Base-by-base conservation (phyloP, 2,329 filamentous ascomycete species). In the Nemania serpens region DNA sequence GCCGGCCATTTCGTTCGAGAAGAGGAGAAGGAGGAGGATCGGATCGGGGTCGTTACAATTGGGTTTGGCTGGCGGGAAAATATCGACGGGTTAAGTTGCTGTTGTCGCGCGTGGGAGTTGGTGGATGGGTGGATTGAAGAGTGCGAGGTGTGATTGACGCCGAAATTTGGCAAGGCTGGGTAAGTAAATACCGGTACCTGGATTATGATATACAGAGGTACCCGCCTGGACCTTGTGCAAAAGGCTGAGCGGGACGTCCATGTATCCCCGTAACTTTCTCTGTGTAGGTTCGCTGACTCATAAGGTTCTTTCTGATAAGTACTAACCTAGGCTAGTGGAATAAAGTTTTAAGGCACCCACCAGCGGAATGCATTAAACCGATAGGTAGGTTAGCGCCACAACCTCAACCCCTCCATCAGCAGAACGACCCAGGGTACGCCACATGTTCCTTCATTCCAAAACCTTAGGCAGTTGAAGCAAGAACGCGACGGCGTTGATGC, bases 1-100 rank as follows among this genome's bases (percentile, higher is more conserved):
- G 72, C 84, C 84, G 69, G 82, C 83, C 84, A 87, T 87, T 60
- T 68, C 77, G 69, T 58, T 36, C 13, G 47, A 29, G 34, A 18
- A 12, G 17, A 22, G 17, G 3, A 25, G 34, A 15, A 10, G 20
- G 18, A 13, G 1, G 5, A n/a, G n/a, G 25, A 41, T 18, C 39
- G 22, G 9, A 17, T 42, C 11, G 37, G 17, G 7, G 25, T 29
- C 25, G 25, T n/a, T n/a, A n/a, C n/a, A n/a, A n/a, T n/a, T n/a
- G 25, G 25, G 25, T 39, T 48, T 25, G 39, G 18, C 1, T 46
- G 33, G 13, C 13, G 3, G 11, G 36, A 10, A 18, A 25, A 25
- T 13, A 47, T 18, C 12, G 12, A 25, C 3, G 9, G n/a, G 41
- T n/a, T 12, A 47, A 22, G 9, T 6, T 42, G 4, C 13, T 18